phyloP scores from a whole-genome alignment of 2,329 filamentous ascomycete species.

The Trichoderma gracile region DNA sequence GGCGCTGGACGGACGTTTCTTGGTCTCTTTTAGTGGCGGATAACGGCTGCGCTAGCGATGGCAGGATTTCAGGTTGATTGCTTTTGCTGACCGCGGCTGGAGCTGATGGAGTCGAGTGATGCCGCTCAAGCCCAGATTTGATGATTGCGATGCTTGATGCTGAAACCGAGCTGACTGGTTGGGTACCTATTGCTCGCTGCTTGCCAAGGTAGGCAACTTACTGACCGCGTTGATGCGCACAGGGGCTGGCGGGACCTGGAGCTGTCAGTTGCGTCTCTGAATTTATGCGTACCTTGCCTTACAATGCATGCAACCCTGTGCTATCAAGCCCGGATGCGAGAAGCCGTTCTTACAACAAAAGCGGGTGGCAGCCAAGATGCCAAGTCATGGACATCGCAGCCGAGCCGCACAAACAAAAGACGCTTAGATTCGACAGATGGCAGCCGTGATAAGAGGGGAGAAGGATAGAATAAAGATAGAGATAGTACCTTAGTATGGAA shows the following conservation, averaged over 20 bases:
- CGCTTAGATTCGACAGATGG: too few species aligned
- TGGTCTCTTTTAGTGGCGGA: constrained; percentile 2
- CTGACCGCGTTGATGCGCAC: too few species aligned
- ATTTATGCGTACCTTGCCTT: too few species aligned
- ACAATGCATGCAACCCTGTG: neutral
- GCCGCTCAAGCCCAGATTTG: neutral
- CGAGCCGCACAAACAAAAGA: neutral
- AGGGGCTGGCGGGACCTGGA: too few species aligned
- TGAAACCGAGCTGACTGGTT: too few species aligned
- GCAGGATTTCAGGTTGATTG: neutral
- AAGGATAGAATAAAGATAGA: too few species aligned
- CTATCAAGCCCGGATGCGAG: neutral
- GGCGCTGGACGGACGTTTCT: too few species aligned
- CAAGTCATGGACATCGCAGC: neutral
- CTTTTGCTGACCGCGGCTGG: neutral
- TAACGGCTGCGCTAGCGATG: neutral
- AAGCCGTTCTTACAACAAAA: neutral
- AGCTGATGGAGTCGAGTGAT: neutral
- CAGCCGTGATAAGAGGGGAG: neutral
- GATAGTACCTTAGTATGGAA: too few species aligned
- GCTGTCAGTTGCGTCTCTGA: too few species aligned
- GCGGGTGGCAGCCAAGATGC: neutral
- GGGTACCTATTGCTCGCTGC: too few species aligned
- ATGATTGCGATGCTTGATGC: neutral
- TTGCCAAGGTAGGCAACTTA: too few species aligned